phyloP scores from a whole-genome alignment of 257 asterid genomes.

The Henckelia pumila region DNA sequence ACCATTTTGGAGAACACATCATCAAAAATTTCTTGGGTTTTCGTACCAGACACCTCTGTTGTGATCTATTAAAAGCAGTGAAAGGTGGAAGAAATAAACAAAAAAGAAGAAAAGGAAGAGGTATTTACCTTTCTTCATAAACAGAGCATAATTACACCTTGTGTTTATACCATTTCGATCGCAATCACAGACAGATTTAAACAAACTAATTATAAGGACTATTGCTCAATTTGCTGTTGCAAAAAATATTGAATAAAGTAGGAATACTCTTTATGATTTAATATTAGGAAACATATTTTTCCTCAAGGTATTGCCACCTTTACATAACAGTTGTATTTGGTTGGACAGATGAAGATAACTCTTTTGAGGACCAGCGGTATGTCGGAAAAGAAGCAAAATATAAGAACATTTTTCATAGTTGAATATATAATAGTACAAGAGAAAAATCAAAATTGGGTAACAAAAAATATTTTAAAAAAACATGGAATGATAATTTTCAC shows the following conservation, averaged over 20 bases:
- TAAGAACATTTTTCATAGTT: not conserved
- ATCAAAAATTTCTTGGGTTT: conserved; percentile 49
- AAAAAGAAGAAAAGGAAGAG: not conserved
- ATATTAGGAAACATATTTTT: not conserved
- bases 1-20: conserved; percentile 52
- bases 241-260: no score
- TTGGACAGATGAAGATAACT: not conserved
- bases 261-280: not conserved
- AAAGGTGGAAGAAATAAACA: not conserved
- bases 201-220: not conserved
- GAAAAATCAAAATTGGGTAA: no score
- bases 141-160: not conserved
- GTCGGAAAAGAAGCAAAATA: not conserved
- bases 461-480: not conserved
- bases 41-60: conserved; percentile 41
- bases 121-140: conserved; percentile 2
- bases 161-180: not conserved
- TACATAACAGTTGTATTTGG: not conserved
- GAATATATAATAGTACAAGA: not conserved
- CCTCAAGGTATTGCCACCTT: not conserved
- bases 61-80: conserved; percentile 33
- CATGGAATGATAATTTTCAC: no score
- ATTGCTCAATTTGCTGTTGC: not conserved
- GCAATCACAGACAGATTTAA: not conserved
- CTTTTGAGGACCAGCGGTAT: no score